Conservation (phyloP, 139 green algal genomes). For the Deuterostichococcus epilithicus region DNA sequence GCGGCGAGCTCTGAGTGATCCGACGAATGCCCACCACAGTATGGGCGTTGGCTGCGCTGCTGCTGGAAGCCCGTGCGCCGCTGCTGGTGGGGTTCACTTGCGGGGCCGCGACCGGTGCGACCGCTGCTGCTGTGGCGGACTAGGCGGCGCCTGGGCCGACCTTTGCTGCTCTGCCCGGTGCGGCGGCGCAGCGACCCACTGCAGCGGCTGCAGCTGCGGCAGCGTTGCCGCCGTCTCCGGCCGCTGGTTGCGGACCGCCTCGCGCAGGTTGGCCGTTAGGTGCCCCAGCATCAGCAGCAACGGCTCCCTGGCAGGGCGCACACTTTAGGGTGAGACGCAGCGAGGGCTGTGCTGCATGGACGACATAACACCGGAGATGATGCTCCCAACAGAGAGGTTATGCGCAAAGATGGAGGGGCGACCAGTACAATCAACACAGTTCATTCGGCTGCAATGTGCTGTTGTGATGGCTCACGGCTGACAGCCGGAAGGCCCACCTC, state of each 20-base stretch:
- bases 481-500: not conserved
- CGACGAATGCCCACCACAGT: too few relatives aligned
- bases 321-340: not conserved
- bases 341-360: not conserved
- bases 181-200: not conserved
- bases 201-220: not conserved
- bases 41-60: too few relatives aligned
- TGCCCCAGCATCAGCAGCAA: slow-evolving; percentile 8
- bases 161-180: too few relatives aligned
- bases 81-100: too few relatives aligned
- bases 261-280: slow-evolving; percentile 1
- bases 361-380: too few relatives aligned
- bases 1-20: too few relatives aligned
- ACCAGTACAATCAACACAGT: not conserved
- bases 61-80: too few relatives aligned
- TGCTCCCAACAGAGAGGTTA: not conserved
- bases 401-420: not conserved
- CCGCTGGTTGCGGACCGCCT: not conserved
- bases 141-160: not conserved
- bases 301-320: slow-evolving; percentile 1
- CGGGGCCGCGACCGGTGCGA: not conserved
- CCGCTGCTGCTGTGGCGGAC: too few relatives aligned
- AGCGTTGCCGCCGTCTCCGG: not conserved
- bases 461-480: not conserved
- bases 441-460: not conserved